Base-by-base conservation (phyloP, 2,329 filamentous ascomycete genomes). In the Sordariomycetes sp. region DNA sequence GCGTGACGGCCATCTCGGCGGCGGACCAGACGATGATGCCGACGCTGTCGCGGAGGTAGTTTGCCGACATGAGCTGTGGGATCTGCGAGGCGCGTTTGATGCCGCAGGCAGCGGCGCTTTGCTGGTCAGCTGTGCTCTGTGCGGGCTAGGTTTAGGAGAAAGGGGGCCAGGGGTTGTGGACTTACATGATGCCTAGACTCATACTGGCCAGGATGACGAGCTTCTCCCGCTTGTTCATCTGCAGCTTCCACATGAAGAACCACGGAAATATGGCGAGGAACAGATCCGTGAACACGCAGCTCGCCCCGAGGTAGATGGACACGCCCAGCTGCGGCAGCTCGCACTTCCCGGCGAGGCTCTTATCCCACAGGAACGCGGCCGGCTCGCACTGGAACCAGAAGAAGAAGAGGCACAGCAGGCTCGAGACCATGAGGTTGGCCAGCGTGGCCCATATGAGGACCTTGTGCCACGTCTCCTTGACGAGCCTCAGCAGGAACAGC, bases 141-240 rank as follows among this genome's bases (percentile, higher is more conserved):
- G n/a, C n/a, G n/a, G n/a, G n/a, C n/a, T n/a, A n/a, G n/a, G n/a
- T n/a, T n/a, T n/a, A n/a, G n/a, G n/a, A n/a, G n/a, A n/a, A n/a
- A n/a, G n/a, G n/a, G n/a, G n/a, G n/a, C n/a, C n/a, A n/a, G n/a
- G n/a, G n/a, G n/a, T n/a, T n/a, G n/a, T n/a, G n/a, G n/a, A 45
- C 51, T 46, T 40, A 57, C 59, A 61, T 54, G 5, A 61, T 39
- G 6, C 58, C 58, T 17, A 61, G 36, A 34, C 59, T 63, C 40
- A 64, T 51, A 36, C 58, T 54, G 19, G 48, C 42, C 2, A 55
- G 51, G 11, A 64, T 49, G 29, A 57, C 51, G 19, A 62, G 46
- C 44, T 63, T 63, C 31, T 64, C 61, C 8, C 56, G 49, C 14
- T 49, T 51, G 15, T 55, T 53, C 57, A 64, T 64, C 17, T 58